Conservation (phyloP, 768 basidiomycete genomes). For the Wakefieldia striispora region DNA sequence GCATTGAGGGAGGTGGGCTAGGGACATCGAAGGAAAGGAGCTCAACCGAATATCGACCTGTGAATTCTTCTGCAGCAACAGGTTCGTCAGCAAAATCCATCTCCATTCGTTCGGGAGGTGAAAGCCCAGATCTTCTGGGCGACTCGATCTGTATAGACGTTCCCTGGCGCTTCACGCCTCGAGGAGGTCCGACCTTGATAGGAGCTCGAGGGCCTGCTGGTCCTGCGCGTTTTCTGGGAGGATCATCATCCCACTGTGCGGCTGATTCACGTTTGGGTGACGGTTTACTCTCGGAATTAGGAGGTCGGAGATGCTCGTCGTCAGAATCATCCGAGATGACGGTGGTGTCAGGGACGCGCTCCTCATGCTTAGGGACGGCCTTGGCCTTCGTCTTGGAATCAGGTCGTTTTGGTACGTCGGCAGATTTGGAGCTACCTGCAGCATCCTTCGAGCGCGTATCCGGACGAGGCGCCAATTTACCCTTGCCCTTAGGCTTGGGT, state of each 20-base stretch:
- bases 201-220: not conserved
- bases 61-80: not conserved
- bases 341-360: not conserved
- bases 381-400: not conserved
- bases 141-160: not conserved
- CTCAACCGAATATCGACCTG: not conserved
- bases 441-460: not conserved
- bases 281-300: not conserved
- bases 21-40: not conserved
- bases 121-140: not conserved
- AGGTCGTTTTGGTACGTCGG: not conserved
- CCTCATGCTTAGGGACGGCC: not conserved
- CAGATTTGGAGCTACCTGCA: not conserved
- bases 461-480: not conserved
- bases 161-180: constrained; percentile 14
- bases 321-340: not conserved
- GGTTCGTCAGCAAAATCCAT: not conserved
- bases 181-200: constrained; percentile 28
- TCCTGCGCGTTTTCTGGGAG: constrained; percentile 6
- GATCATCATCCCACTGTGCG: not conserved
- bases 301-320: constrained; percentile 3
- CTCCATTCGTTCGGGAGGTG: not conserved
- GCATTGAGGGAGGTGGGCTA: not conserved
- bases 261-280: not conserved
- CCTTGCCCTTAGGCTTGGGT: constrained; percentile 5